Base-by-base conservation (phyloP, 2,329 filamentous ascomycete species). In the Trichoderma semiorbis region DNA sequence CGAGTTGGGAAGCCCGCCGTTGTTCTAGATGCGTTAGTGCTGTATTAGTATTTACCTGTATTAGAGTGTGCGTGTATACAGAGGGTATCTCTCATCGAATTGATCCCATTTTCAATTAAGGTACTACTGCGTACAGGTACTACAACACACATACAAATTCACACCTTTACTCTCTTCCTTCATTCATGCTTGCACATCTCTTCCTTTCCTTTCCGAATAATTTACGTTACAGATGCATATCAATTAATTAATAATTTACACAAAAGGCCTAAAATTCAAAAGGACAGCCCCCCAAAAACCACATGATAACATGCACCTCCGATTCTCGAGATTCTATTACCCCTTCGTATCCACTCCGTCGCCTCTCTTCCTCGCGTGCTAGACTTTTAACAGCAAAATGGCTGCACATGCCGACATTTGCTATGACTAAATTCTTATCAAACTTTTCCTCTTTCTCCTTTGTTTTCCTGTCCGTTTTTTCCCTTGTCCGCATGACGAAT, bases 271-370 rank as follows among this genome's bases (percentile, higher is more conserved):
- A 50, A 11, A 50, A 50, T 21, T 2, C 26, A 34, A 34, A 64
- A 21, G 7, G n/a, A 18, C 16, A 39, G 36, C 36, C 36, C 36
- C 36, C 36, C 6, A 47, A 60, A 26, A 60, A 47, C 43, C 36
- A 60, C 36, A 30, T 28, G 47, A 24, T 32, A 62, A 39, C 26
- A 14, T 16, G 36, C 36, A 47, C 24, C 30, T 60, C 65, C 65
- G 65, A 69, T 70, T 24, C 34, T 39, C 11, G 60, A 70, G 32
- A 61, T 73, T 73, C 72, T 53, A 73, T 73, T 73, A 73, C 72
- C 72, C 72, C 68, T 73, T 71, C 69, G 76, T 77, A 76, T 79
- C 78, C 76, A 79, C 78, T 77, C 76, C 75, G 75, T 74, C 72
- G 64, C 74, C 75, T 77, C 72, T 74, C 67, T 73, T 66, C 70